Evolutionary conservation across 768 basidiomycete species (phyloP).

Genomic region (Mycena galopus): DNA sequence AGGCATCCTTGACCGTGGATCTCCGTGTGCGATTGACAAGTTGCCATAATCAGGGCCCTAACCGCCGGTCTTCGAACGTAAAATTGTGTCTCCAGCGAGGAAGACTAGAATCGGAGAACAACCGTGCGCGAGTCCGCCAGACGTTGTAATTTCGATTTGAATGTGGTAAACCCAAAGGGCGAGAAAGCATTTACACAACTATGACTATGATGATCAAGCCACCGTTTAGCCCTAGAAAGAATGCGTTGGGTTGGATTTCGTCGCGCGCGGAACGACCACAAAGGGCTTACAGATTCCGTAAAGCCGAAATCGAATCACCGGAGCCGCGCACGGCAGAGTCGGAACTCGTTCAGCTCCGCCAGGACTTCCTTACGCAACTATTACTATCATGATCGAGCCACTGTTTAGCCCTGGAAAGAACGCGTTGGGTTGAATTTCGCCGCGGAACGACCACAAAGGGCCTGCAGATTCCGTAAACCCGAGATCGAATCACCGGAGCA

Average conservation of each 20-base stretch:
- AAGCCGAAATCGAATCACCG: slow-evolving; percentile 2
- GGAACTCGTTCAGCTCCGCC: no score
- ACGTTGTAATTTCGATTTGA: background rate
- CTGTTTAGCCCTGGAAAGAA: slow-evolving; percentile 1
- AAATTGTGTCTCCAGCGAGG: background rate
- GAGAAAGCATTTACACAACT: background rate
- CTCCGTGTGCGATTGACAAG: background rate
- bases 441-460: slow-evolving; percentile 1
- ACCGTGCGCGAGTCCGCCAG: background rate
- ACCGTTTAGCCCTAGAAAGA: slow-evolving; percentile 1
- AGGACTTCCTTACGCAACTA: background rate
- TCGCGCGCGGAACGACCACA: slow-evolving; percentile 1
- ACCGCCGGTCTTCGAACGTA: slow-evolving; percentile 5
- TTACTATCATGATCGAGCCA: slow-evolving; percentile 5
- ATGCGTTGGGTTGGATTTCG: slow-evolving; percentile 7
- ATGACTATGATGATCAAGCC: background rate
- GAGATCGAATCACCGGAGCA: slow-evolving; percentile 2
- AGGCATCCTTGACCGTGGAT: slow-evolving; percentile 1
- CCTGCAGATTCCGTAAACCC: background rate
- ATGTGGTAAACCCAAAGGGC: background rate
- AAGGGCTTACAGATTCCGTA: background rate
- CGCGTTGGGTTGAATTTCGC: slow-evolving; percentile 10
- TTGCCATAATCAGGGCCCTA: background rate
- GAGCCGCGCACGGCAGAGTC: background rate
- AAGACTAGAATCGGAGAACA: slow-evolving; percentile 7